phyloP scores from a whole-genome alignment of 805 yeast species.

The Schwanniomyces occidentalis region DNA sequence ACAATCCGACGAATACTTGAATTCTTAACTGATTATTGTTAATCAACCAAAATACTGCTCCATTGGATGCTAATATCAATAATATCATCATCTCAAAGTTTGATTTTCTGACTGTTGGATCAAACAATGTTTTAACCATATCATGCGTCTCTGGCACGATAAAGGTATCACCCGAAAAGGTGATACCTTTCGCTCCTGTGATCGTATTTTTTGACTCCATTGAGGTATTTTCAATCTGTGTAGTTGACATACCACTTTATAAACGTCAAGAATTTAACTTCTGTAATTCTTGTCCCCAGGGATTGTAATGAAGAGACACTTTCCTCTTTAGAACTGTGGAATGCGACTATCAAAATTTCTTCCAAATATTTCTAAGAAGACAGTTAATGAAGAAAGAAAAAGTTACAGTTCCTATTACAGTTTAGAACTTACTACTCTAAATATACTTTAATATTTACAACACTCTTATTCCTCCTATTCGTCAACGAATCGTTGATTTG shows the following conservation, averaged over 20 bases:
- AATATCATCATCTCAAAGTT: slow-evolving; percentile 63
- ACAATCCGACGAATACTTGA: slow-evolving; percentile 50
- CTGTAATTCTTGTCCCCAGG: too few relatives aligned
- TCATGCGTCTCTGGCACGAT: slow-evolving; percentile 69
- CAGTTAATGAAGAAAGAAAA: too few relatives aligned
- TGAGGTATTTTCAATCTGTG: neutral
- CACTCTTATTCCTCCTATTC: too few relatives aligned
- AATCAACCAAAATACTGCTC: slow-evolving; percentile 30
- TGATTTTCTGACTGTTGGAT: slow-evolving; percentile 72
- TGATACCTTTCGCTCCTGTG: slow-evolving; percentile 41
- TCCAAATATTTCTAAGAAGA: too few relatives aligned
- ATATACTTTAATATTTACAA: too few relatives aligned
- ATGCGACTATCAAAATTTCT: too few relatives aligned
- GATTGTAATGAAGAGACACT: too few relatives aligned
- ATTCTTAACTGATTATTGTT: slow-evolving; percentile 24
- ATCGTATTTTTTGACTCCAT: slow-evolving; percentile 17
- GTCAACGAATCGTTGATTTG: neutral
- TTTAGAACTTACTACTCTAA: too few relatives aligned
- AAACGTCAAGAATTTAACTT: too few relatives aligned
- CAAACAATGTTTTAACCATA: slow-evolving; percentile 79
- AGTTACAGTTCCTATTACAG: too few relatives aligned
- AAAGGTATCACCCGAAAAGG: slow-evolving; percentile 46
- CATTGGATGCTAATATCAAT: slow-evolving; percentile 30
- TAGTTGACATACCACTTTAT: too few relatives aligned
- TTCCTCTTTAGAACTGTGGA: too few relatives aligned